Percentiles rank a stretch among this genome's conserved stretches.
Conservation (phyloP, 805 yeast genomes). For the Kluyveromyces starmeri region DNA sequence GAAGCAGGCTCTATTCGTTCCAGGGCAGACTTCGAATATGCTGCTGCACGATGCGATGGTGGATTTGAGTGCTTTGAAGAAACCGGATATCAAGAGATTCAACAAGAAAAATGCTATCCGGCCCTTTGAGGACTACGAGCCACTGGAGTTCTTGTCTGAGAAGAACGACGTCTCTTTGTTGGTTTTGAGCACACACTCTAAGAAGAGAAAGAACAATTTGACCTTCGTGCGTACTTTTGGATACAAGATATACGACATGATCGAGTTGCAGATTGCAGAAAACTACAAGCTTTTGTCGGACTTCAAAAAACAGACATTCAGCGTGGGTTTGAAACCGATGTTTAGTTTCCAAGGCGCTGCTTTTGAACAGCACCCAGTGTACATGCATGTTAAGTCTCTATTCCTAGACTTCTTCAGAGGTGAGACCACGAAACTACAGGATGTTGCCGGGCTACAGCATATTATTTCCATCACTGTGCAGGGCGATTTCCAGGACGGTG, state of each 20-base stretch:
- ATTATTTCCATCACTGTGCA: slow-evolving; percentile 73
- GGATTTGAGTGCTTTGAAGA: slow-evolving; percentile 82
- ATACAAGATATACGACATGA: slow-evolving; percentile 85
- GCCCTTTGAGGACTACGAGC: slow-evolving; percentile 85
- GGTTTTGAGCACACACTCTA: slow-evolving; percentile 70
- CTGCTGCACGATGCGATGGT: slow-evolving; percentile 80
- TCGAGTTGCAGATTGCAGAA: slow-evolving; percentile 69
- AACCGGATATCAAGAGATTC: slow-evolving; percentile 83
- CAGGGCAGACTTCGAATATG: slow-evolving; percentile 76
- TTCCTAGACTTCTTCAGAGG: slow-evolving; percentile 89
- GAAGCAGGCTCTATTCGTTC: slow-evolving; percentile 83
- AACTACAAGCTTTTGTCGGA: slow-evolving; percentile 68
- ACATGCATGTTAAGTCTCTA: slow-evolving; percentile 74
- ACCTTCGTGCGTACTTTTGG: slow-evolving; percentile 87
- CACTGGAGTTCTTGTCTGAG: slow-evolving; percentile 86
- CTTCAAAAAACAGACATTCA: slow-evolving; percentile 71
- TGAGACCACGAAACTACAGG: slow-evolving; percentile 70
- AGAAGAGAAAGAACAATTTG: slow-evolving; percentile 87
- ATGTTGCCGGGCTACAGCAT: slow-evolving; percentile 91
- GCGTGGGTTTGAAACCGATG: slow-evolving; percentile 89
- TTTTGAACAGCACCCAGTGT: slow-evolving; percentile 83
- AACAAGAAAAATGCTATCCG: slow-evolving; percentile 78
- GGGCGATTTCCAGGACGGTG: slow-evolving; percentile 64
- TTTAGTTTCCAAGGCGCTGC: slow-evolving; percentile 87
- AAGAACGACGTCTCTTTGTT: slow-evolving; percentile 86